phyloP scores from a whole-genome alignment of 2,329 filamentous ascomycete species.

The Neurospora sp. region DNA sequence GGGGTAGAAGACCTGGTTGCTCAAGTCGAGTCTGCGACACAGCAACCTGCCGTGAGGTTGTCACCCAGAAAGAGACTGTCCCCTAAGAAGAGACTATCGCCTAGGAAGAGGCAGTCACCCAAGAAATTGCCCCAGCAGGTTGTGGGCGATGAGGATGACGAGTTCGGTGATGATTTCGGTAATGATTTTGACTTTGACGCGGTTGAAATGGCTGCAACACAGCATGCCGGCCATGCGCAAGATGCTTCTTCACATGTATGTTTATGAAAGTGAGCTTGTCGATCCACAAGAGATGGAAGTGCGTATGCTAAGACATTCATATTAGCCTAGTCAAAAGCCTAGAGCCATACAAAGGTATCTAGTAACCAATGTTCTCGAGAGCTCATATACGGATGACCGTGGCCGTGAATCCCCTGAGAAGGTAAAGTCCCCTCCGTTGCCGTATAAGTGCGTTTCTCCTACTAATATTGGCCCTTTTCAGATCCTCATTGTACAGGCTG shows the following conservation, averaged over 20 bases:
- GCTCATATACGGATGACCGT: slow-evolving; percentile 54
- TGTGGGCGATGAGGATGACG: slow-evolving; percentile 25
- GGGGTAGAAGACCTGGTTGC: slow-evolving; percentile 33
- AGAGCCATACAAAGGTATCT: slow-evolving; percentile 81
- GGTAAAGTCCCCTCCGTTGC: slow-evolving; percentile 35
- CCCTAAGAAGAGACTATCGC: neutral
- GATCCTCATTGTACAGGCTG: slow-evolving; percentile 74
- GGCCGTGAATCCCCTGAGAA: slow-evolving; percentile 58
- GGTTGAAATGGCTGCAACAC: slow-evolving; percentile 62
- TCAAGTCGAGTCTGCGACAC: slow-evolving; percentile 21
- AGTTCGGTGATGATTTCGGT: slow-evolving; percentile 65
- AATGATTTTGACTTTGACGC: slow-evolving; percentile 66
- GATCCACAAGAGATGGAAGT: slow-evolving; percentile 14
- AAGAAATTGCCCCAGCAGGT: slow-evolving; percentile 27
- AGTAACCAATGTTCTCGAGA: slow-evolving; percentile 62
- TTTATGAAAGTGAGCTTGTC: slow-evolving; percentile 25
- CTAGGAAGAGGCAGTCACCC: slow-evolving; percentile 5
- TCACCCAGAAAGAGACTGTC: neutral
- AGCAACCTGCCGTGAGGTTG: neutral
- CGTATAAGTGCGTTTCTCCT: neutral
- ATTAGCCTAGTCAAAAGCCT: slow-evolving; percentile 54
- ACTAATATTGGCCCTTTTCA: slow-evolving; percentile 25
- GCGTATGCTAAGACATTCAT: slow-evolving; percentile 49
- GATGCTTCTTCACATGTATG: slow-evolving; percentile 39
- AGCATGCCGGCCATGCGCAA: slow-evolving; percentile 31